A percentile compares a stretch with the other conserved stretches of the same genome.
These are phyloP conservation scores for Ogataea zsoltii DNA, from an alignment of 805 yeast genomes.

Conservation along the genomic window DNA sequence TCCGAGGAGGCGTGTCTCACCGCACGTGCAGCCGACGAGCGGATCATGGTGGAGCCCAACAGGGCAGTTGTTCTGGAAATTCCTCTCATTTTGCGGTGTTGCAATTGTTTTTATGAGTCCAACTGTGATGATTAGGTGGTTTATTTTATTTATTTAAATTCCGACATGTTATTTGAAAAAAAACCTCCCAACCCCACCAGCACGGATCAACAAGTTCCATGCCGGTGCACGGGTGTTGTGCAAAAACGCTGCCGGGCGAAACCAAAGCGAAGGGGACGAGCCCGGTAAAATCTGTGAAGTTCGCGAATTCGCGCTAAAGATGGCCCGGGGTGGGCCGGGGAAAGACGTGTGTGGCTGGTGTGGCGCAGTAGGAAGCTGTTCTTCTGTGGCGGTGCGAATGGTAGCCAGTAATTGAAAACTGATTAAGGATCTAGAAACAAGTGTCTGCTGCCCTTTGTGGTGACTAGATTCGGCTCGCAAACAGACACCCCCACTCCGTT, in stretches of 20 bases:
- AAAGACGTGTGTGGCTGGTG: background rate
- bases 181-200: slow-evolving; percentile 10
- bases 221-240: slow-evolving; percentile 12
- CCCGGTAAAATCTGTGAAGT: no score
- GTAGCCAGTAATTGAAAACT: no score
- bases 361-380: no score
- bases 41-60: slow-evolving; percentile 20
- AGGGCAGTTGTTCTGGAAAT: slow-evolving; percentile 11
- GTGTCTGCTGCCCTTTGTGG: no score
- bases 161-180: slow-evolving; percentile 4
- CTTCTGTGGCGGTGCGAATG: background rate
- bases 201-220: slow-evolving; percentile 17
- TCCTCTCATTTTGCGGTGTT: slow-evolving; percentile 3
- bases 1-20: slow-evolving; percentile 47
- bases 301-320: slow-evolving; percentile 1
- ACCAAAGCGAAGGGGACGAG: background rate
- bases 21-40: slow-evolving; percentile 26
- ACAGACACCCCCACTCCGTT: slow-evolving; percentile 13
- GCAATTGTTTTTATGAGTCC: background rate
- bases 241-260: background rate
- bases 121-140: no score
- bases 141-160: background rate
- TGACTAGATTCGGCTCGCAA: background rate
- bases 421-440: background rate
- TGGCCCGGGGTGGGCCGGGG: background rate